Conservation (phyloP, 371 early-diverging fungal genomes). For the Apophysomyces elegans region DNA sequence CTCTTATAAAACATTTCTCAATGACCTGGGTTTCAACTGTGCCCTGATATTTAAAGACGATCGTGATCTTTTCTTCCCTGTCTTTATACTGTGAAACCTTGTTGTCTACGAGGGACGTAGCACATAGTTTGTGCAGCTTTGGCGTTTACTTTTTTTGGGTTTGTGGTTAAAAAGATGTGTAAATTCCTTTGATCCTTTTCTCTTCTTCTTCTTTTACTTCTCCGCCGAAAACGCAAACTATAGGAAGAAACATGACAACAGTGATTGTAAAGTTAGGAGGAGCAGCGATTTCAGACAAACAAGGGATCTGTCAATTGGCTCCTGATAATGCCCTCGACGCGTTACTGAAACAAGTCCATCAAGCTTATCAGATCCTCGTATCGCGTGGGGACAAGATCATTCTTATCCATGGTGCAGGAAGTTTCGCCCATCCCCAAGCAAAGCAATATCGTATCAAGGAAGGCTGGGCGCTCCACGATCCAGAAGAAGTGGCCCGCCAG, state of each 20-base stretch:
- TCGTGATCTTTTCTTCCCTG: too few species aligned
- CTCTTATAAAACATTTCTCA: too few species aligned
- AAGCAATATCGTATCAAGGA: constrained; percentile 36
- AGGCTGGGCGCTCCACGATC: constrained; percentile 31
- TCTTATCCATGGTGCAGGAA: constrained; percentile 54
- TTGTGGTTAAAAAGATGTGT: too few species aligned
- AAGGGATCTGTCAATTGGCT: constrained; percentile 33
- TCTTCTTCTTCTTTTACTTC: too few species aligned
- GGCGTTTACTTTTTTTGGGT: too few species aligned
- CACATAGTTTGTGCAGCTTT: too few species aligned
- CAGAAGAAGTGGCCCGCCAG: constrained; percentile 12
- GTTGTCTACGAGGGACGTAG: too few species aligned
- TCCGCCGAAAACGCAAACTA: too few species aligned
- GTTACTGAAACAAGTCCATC: constrained; percentile 32
- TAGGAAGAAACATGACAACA: constrained; percentile 21
- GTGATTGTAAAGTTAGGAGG: constrained; percentile 54
- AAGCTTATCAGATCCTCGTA: constrained; percentile 25
- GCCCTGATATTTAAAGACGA: too few species aligned
- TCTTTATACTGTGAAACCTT: too few species aligned
- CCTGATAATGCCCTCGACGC: constrained; percentile 14
- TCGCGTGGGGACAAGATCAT: constrained; percentile 32
- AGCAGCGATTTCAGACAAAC: constrained; percentile 53
- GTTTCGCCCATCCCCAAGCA: constrained; percentile 58
- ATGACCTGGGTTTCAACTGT: too few species aligned
- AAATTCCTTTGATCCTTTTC: too few species aligned